Base-by-base conservation (phyloP, 495 filamentous ascomycete genomes). In the Aspergillus avenaceus region DNA sequence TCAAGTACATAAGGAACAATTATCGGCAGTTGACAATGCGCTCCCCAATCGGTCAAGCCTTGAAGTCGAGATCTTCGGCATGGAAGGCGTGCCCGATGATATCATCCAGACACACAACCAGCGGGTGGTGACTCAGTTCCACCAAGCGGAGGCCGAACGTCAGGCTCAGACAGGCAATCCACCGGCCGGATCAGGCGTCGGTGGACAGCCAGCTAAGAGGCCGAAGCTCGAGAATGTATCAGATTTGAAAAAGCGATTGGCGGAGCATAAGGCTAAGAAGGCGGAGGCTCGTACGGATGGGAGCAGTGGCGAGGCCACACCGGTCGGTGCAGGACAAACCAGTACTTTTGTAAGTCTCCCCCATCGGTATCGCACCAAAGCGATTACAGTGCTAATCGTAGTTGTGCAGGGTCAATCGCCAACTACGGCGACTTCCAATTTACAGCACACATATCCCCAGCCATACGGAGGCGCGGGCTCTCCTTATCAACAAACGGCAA, bases 1-100 rank as follows among this genome's bases (percentile, higher is more conserved):
- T 58, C 95, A 98, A 65, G 93, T 98, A 19, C 93, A 98, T 72
- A 98, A 98, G 64, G 92, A 97, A 64, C 85, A 80, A 23, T 75
- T 97, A 13, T 81, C 81, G 0, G 78, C 79, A 25, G 91, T 98
- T 49, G 92, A 96, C 54, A 96, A 97, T 78, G 91, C 95, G 9
- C 74, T 97, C 5, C 82, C 85, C 0, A 91, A 90, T 57, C 84
- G 95, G 31, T 78, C 85, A 52, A 84, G 85, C 40, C 79, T 93
- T 27, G 90, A 96, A 37, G 80, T 95, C 40, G 93, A 98, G 67
- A 97, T 98, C 57, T 98, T 97, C 63, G 93, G 92, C 58, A 96
- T 96, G 87, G 91, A 97, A 60, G 93, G 93, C 56, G 87, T 98
- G 16, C 93, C 93, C 8, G 88, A 90, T 28, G 90, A 96, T 31